Percentiles rank a stretch among this genome's conserved stretches.
These are phyloP conservation scores for Lunasporangiospora selenospora DNA, from an alignment of 192 early-diverging fungal species.

Conservation along the genomic window DNA sequence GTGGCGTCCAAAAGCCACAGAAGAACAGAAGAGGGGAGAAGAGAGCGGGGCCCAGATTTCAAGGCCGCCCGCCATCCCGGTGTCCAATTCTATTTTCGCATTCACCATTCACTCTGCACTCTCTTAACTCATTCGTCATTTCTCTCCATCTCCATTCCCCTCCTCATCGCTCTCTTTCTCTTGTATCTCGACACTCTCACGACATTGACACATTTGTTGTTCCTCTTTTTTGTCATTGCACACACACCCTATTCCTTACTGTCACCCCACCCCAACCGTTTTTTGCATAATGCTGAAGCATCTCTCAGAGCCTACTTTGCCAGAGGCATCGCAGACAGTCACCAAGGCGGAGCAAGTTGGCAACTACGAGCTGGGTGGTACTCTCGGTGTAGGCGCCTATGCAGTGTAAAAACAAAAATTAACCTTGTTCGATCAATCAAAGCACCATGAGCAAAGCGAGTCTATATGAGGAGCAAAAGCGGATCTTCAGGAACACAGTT, in stretches of 20 bases:
- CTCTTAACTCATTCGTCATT: not conserved
- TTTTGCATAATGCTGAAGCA: slow-evolving; percentile 45
- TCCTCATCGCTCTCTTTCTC: not conserved
- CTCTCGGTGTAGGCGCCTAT: slow-evolving; percentile 44
- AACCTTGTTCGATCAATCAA: no score
- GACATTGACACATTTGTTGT: no score
- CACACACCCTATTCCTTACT: no score
- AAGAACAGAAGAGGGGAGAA: not conserved
- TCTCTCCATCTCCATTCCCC: not conserved
- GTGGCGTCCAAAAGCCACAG: not conserved
- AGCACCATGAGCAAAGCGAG: no score
- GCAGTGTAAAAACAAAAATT: slow-evolving; percentile 24
- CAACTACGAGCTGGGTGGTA: slow-evolving; percentile 42
- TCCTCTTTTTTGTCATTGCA: no score
- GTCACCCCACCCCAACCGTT: no score
- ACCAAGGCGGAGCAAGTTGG: slow-evolving; percentile 41
- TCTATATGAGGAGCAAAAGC: no score
- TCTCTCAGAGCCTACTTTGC: slow-evolving; percentile 36
- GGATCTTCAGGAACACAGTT: no score
- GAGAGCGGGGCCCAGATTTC: no score
- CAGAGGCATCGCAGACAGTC: slow-evolving; percentile 39
- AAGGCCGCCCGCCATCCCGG: not conserved
- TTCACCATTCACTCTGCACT: not conserved
- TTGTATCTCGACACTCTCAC: not conserved
- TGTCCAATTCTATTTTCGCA: not conserved